Evolutionary conservation across 1,139 yeast species (phyloP), one percentile per base, ranked within the genome.

Genomic region (Taphrina flavorubra): DNA sequence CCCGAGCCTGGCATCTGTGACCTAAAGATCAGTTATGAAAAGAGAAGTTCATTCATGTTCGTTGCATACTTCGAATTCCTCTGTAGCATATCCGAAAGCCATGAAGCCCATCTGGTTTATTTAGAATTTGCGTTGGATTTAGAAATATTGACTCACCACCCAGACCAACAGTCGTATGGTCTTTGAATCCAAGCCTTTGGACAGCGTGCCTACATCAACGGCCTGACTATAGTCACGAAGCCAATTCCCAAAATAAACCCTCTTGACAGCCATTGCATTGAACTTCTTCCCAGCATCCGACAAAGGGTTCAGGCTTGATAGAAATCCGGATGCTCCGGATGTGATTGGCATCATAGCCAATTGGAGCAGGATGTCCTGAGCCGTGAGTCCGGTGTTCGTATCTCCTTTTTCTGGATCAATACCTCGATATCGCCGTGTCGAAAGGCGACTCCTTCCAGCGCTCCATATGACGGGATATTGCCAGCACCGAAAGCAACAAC

Each of bases 221-320:
- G 75, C 75, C 68, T 74, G 76, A 8, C 76, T 74, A 53, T 74
- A 74, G 62, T 74, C 76, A 18, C 76, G 70, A 11, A 74, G 72
- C 76, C 76, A 74, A 67, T 74, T 74, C 20, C 76, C 76, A 69
- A 74, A 74, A 64, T 74, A 74, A 25, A 74, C 74, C 5, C 74
- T 72, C 62, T 73, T 74, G 65, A 74, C 73, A 10, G 72, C 72
- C 56, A 72, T 66, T 20, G 70, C 70, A 64, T 72, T 72, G 68
- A 74, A 74, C 62, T 74, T 74, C 36, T 63, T 56, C 14, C 62
- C 62, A 58, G 51, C 40, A 25, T 51, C 55, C n/a, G 59, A 53
- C 14, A 63, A 37, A 11, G 65, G 74, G 73, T 47, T 74, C 71
- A 46, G 74, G 72, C 10, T 56, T 65, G 57, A 73, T 60, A 60